Evolutionary conservation across 2,329 filamentous ascomycete genomes (phyloP).

Genomic region (Ophiostoma populinum): DNA sequence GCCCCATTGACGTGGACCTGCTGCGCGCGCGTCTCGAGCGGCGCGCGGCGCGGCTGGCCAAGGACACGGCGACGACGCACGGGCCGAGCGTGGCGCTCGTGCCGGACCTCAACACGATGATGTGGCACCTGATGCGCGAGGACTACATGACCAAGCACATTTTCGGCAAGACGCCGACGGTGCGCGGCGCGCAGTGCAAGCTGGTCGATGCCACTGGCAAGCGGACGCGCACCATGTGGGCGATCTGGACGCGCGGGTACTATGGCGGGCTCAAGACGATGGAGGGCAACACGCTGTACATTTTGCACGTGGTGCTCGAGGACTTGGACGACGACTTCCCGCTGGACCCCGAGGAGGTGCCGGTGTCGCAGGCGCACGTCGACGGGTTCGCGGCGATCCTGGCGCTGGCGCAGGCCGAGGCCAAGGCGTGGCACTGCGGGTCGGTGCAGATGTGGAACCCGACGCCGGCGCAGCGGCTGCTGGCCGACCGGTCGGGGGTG

Average conservation of each 20-base stretch:
- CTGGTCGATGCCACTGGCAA: conserved; percentile 22
- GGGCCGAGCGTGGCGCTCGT: conserved; percentile 42
- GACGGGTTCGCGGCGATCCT: conserved; percentile 46
- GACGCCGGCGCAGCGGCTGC: conserved; percentile 27
- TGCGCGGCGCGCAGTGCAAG: conserved; percentile 54
- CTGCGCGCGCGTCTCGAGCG: conserved; percentile 35
- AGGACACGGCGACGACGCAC: conserved; percentile 9
- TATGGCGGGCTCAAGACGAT: conserved; percentile 33
- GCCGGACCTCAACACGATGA: conserved; percentile 49
- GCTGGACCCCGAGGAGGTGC: conserved; percentile 11
- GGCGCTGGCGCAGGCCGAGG: conserved; percentile 49
- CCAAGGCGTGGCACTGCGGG: conserved; percentile 50
- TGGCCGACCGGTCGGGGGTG: conserved; percentile 32
- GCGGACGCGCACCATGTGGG: conserved; percentile 51
- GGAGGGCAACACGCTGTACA: conserved; percentile 50
- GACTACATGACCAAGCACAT: conserved; percentile 55
- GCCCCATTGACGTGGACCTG: conserved; percentile 44
- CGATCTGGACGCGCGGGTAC: conserved; percentile 53
- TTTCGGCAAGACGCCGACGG: conserved; percentile 33
- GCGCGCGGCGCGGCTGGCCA: conserved; percentile 8
- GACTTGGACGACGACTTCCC: conserved; percentile 28
- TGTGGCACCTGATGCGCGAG: conserved; percentile 69
- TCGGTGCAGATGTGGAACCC: conserved; percentile 78
- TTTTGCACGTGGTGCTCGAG: conserved; percentile 53
- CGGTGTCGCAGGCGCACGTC: conserved; percentile 21